Evolutionary conservation across 176 grass and related monocot species (phyloP).

Genomic region (Areca catechu): DNA sequence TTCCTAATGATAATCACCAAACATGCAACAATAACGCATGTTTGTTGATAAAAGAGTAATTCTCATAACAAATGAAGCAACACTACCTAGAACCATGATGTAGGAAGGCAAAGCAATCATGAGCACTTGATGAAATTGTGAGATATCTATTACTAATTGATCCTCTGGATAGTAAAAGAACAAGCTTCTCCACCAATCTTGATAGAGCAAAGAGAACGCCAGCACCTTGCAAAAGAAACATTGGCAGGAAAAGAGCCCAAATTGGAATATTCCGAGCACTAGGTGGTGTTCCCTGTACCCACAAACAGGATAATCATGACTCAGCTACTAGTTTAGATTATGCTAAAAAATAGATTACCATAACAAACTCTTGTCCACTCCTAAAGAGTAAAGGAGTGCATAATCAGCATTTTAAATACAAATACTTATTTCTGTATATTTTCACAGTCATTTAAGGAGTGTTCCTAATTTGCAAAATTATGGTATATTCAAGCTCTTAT

Average conservation of each 20-base stretch:
- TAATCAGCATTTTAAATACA: too few relatives aligned
- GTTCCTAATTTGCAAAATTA: too few relatives aligned
- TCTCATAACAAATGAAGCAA: neutral
- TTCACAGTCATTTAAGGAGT: too few relatives aligned
- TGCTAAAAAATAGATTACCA: too few relatives aligned
- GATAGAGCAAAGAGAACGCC: slow-evolving; percentile 31
- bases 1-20: too few relatives aligned
- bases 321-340: too few relatives aligned
- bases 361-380: too few relatives aligned
- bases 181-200: slow-evolving; percentile 52
- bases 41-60: too few relatives aligned
- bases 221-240: slow-evolving; percentile 59
- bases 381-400: too few relatives aligned
- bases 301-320: neutral
- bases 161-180: slow-evolving; percentile 34
- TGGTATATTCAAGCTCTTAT: too few relatives aligned
- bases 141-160: slow-evolving; percentile 33
- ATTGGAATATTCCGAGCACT: slow-evolving; percentile 46
- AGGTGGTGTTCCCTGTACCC: slow-evolving; percentile 52
- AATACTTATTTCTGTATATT: too few relatives aligned
- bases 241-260: slow-evolving; percentile 50
- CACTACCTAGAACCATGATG: slow-evolving; percentile 72
- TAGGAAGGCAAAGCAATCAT: slow-evolving; percentile 41
- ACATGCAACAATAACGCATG: too few relatives aligned
- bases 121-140: slow-evolving; percentile 36